phyloP scores from a whole-genome alignment of 257 asterid genomes.

The Avicennia marina region DNA sequence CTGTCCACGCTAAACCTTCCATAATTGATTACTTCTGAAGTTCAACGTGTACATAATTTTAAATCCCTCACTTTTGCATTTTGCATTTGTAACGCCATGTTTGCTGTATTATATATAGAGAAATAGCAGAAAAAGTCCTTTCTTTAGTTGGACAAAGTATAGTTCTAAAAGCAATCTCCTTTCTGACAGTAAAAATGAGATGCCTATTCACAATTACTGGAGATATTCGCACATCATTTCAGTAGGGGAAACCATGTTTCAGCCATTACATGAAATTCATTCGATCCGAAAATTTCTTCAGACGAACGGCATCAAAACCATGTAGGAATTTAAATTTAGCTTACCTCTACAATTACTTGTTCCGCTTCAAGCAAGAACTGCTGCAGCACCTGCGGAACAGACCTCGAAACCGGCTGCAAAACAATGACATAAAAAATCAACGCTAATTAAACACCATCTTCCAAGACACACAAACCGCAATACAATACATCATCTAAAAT shows the following conservation, averaged over 20 bases:
- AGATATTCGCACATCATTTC: conserved; percentile 7
- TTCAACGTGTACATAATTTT: too few relatives aligned
- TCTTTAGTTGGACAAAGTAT: too few relatives aligned
- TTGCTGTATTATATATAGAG: too few relatives aligned
- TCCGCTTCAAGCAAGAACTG: conserved; percentile 67
- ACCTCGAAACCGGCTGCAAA: conserved; percentile 62
- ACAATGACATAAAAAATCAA: not conserved
- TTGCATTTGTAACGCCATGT: too few relatives aligned
- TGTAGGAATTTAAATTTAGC: conserved; percentile 6
- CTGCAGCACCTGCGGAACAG: conserved; percentile 58
- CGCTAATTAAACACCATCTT: not conserved
- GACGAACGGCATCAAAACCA: not conserved
- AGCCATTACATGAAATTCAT: too few relatives aligned
- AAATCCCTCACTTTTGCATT: too few relatives aligned
- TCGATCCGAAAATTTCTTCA: too few relatives aligned
- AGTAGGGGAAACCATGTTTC: not conserved
- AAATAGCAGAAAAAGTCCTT: too few relatives aligned
- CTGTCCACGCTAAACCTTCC: too few relatives aligned
- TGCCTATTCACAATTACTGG: not conserved
- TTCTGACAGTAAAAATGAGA: not conserved
- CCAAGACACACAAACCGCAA: conserved; percentile 4
- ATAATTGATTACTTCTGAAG: too few relatives aligned
- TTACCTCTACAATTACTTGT: conserved; percentile 68
- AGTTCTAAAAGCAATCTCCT: not conserved
- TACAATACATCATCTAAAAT: not conserved